Percentiles rank a stretch among this genome's conserved stretches.
Evolutionary conservation across 2,329 filamentous ascomycete species (phyloP).

Genomic region (Emmonsiellopsis sp.): DNA sequence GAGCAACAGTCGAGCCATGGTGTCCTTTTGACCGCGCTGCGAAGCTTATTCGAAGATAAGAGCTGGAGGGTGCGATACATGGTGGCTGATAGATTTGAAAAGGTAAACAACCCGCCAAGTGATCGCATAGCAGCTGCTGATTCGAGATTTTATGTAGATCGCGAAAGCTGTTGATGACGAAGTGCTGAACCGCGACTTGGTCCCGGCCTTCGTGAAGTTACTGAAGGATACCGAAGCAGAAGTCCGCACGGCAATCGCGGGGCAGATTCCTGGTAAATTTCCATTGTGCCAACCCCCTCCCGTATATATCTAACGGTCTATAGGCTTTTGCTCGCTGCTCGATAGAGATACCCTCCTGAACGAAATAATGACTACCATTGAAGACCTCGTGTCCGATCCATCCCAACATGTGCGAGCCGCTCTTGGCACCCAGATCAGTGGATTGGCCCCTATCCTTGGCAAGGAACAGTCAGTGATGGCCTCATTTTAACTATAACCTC

Average conservation of each 20-base stretch:
- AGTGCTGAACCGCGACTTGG: constrained; percentile 84
- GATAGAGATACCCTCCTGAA: constrained; percentile 81
- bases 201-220: constrained; percentile 93
- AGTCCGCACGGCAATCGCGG: constrained; percentile 91
- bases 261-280: constrained; percentile 73
- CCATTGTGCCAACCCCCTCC: background rate
- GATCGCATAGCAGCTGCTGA: background rate
- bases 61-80: constrained; percentile 99
- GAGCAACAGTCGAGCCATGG: constrained; percentile 96
- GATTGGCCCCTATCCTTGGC: constrained; percentile 89
- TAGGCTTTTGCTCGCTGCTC: constrained; percentile 84
- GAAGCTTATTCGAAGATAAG: constrained; percentile 95
- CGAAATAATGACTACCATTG: constrained; percentile 92
- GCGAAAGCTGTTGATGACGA: constrained; percentile 98
- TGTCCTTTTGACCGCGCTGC: constrained; percentile 78
- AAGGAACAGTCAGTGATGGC: constrained; percentile 73
- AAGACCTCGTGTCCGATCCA: constrained; percentile 89
- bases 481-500: background rate
- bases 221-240: constrained; percentile 97
- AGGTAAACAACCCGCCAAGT: constrained; percentile 45
- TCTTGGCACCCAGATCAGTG: constrained; percentile 92
- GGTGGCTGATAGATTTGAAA: constrained; percentile 97
- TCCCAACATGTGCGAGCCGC: constrained; percentile 96
- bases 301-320: constrained; percentile 12
- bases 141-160: constrained; percentile 49